Base-by-base conservation (phyloP, 176 grass and related monocot genomes). In the Elymus sibiricus region DNA sequence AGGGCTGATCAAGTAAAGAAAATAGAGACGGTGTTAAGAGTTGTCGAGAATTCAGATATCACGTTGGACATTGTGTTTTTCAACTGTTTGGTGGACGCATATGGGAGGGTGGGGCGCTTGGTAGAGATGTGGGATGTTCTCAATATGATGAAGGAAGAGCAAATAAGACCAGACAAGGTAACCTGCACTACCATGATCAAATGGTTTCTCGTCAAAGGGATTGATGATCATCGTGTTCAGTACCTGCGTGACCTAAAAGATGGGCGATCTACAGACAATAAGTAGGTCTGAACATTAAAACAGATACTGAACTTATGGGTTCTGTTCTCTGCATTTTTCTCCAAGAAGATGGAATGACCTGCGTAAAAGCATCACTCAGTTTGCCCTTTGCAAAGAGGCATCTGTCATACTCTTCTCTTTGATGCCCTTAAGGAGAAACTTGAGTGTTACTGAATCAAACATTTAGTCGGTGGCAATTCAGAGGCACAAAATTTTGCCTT, bases 1-100 rank as follows among this genome's bases (percentile, higher is more conserved):
- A 95, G 91, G 84, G 84, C 79, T 29, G 94, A 74, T 11, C 84
- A 91, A 74, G 90, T 76, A 40, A 83, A 93, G 64, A 95, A 95
- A 90, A 94, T 95, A 94, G 88, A 86, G 27, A 84, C 91, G 14
- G 90, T 92, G 5, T 28, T 98, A 64, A 92, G 79, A 82, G 88
- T 92, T 11, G 53, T 94, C 13, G 93, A 95, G 84, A 98, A 98
- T 76, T 94, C 88, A 15, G 97, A 98, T 58, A 84, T 91, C 66
- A 84, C 91, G n/a, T 88, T 98, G 80, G 97, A 98, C 79, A 90
- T 88, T 11, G 91, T 94, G 58, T 95, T 98, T 79, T 95, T 94
- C 40, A 98, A 98, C 83, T 98, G 97, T 86, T 94, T 98, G 88
- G 94, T 94, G 26, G 97, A 98, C 79, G 92, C 94, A 32, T 94